phyloP scores from a whole-genome alignment of 2,329 filamentous ascomycete species.

The Ambrosiella xylebori region DNA sequence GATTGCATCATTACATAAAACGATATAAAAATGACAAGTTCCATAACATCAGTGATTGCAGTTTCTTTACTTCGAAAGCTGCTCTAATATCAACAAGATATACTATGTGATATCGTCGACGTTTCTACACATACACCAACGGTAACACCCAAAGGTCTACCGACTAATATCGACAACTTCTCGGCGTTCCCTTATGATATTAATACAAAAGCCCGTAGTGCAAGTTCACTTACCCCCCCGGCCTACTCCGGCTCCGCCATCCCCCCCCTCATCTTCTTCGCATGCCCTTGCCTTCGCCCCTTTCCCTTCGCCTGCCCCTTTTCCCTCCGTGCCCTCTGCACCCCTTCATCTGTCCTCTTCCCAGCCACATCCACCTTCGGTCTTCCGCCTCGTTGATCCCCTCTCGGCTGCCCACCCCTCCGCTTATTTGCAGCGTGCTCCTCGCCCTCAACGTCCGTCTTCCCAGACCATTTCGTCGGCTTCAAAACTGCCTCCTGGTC shows the following conservation, averaged over 20 bases:
- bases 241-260: not conserved
- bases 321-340: not conserved
- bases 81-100: too few relatives aligned
- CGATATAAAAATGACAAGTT: too few relatives aligned
- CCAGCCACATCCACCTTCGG: not conserved
- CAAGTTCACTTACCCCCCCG: too few relatives aligned
- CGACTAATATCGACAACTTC: too few relatives aligned
- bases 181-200: too few relatives aligned
- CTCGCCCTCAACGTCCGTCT: slow-evolving; percentile 1
- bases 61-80: too few relatives aligned
- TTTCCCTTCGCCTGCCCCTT: not conserved
- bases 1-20: too few relatives aligned
- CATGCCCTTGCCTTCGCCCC: not conserved
- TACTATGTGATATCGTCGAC: too few relatives aligned
- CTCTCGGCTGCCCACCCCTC: not conserved
- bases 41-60: too few relatives aligned
- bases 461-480: slow-evolving; percentile 41
- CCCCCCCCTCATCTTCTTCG: not conserved
- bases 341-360: not conserved
- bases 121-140: too few relatives aligned
- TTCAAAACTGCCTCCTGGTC: slow-evolving; percentile 43
- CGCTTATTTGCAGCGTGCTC: not conserved
- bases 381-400: not conserved
- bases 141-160: too few relatives aligned
- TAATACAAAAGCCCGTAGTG: too few relatives aligned